These are phyloP conservation scores for Diaporthe batatas DNA, from an alignment of 2,329 filamentous ascomycete genomes.

Conservation along the genomic window DNA sequence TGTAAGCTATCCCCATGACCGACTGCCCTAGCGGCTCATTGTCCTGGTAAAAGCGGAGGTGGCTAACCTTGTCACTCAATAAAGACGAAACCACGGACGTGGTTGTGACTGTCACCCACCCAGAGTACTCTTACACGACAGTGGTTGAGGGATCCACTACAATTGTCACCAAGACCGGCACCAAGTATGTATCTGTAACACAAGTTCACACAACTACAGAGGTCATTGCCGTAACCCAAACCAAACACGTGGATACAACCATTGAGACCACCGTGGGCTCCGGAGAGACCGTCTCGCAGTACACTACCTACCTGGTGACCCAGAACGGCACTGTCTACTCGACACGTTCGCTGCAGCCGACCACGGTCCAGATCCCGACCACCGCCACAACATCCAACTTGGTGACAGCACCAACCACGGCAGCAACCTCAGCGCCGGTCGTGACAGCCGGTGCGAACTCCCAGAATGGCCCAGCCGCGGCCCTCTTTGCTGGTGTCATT, in stretches of 20 bases:
- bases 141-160: slow-evolving; percentile 56
- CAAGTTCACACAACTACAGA: slow-evolving; percentile 48
- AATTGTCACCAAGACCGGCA: slow-evolving; percentile 58
- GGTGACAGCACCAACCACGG: slow-evolving; percentile 44
- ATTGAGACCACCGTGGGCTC: slow-evolving; percentile 53
- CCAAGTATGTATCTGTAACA: slow-evolving; percentile 56
- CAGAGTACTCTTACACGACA: slow-evolving; percentile 59
- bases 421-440: slow-evolving; percentile 43
- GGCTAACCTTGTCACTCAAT: slow-evolving; percentile 29
- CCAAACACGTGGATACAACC: slow-evolving; percentile 56
- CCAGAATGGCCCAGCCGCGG: slow-evolving; percentile 52
- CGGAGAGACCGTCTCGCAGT: slow-evolving; percentile 52
- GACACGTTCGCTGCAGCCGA: slow-evolving; percentile 46
- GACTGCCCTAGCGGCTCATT: not conserved
- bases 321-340: slow-evolving; percentile 47
- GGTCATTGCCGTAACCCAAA: slow-evolving; percentile 57
- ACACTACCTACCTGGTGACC: slow-evolving; percentile 53
- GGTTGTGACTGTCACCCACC: slow-evolving; percentile 55
- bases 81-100: slow-evolving; percentile 53
- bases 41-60: not conserved
- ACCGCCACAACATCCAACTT: slow-evolving; percentile 48
- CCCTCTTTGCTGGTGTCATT: slow-evolving; percentile 54
- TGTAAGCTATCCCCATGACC: not conserved
- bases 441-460: slow-evolving; percentile 50
- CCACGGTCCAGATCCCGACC: slow-evolving; percentile 50